Evolutionary conservation across 306 rosid species (phyloP), one percentile per base, ranked within the genome.

Genomic region (Prunus fruticosa): DNA sequence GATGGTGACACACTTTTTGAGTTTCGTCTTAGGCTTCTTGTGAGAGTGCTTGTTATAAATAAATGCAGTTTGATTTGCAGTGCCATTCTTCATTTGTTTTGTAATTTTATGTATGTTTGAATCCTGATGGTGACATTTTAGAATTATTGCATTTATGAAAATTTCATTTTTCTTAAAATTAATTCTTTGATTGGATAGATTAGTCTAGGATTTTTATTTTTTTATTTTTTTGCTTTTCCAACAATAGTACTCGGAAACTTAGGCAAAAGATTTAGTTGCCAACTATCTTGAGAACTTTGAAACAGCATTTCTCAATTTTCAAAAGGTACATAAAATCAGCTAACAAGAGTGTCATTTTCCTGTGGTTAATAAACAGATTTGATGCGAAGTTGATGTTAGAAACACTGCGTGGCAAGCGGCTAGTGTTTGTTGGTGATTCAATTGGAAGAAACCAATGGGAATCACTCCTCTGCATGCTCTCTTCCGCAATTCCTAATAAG

Each of bases 391-490:
- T 81, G 83, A 89, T 91, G 96, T 60, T 93, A 86, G 97, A 88
- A 75, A 91, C 86, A 56, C 72, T 91, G 73, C 76, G 87, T 38
- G 83, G 86, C 86, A 93, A 91, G 73, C 79, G 96, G 34, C 38
- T 91, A 22, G 97, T 87, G 49, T 93, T 93, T 47, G 92, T 78
- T n/a, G 98, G 98, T 19, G 98, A 91, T 78, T 93, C 98, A 32
- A 91, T 93, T 12, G 98, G 98, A 54, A 85, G 98, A 81, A 93
- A 93, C 80, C 97, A 91, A 78, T 93, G 98, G 98, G 97, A 93
- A 52, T 93, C 97, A 14, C 87, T 93, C 56, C 83, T 93, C 11
- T 93, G 98, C 89, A 73, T 93, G 96, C 93, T 93, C 23, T 86
- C 98, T 56, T 88, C 96, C 63, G 96, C 73, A 67, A 86, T 89